Percentiles rank a stretch among this genome's conserved stretches.
These are phyloP conservation scores for Paecilomyces formosus DNA, from an alignment of 2,329 filamentous ascomycete species.

Conservation along the genomic window DNA sequence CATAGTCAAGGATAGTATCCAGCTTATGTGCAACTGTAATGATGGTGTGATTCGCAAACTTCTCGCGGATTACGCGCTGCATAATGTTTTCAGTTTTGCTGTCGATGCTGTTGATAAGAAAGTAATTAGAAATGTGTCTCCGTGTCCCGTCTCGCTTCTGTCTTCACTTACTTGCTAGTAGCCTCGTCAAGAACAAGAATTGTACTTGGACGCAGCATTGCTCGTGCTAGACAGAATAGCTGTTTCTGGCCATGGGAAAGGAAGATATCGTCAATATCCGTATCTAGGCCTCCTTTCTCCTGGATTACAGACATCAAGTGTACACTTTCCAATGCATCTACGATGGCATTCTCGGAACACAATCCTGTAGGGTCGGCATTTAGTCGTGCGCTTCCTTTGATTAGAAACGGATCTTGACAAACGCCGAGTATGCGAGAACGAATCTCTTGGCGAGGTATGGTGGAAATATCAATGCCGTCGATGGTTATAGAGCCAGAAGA, in stretches of 20 bases:
- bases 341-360: conserved; percentile 24
- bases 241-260: conserved; percentile 56
- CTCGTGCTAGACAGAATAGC: conserved; percentile 56
- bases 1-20: conserved; percentile 36
- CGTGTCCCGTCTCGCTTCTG: background rate
- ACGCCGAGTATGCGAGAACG: conserved; percentile 36
- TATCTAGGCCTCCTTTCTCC: conserved; percentile 32
- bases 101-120: conserved; percentile 42
- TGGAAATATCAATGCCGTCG: conserved; percentile 35
- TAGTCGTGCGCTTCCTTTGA: conserved; percentile 31
- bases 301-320: conserved; percentile 29
- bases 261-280: conserved; percentile 41
- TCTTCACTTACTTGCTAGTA: conserved; percentile 24
- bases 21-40: conserved; percentile 51
- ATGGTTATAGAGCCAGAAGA: conserved; percentile 33
- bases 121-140: background rate
- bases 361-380: conserved; percentile 33
- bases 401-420: conserved; percentile 37
- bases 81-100: conserved; percentile 50
- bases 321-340: conserved; percentile 29
- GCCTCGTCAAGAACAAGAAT: conserved; percentile 40
- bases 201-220: conserved; percentile 43
- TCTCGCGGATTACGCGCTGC: conserved; percentile 48
- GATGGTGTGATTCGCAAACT: conserved; percentile 52
- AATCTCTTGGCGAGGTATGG: conserved; percentile 30